These are phyloP conservation scores for Isoetes taiwanensis DNA, from an alignment of 75 land plant genomes.

Conservation along the genomic window DNA sequence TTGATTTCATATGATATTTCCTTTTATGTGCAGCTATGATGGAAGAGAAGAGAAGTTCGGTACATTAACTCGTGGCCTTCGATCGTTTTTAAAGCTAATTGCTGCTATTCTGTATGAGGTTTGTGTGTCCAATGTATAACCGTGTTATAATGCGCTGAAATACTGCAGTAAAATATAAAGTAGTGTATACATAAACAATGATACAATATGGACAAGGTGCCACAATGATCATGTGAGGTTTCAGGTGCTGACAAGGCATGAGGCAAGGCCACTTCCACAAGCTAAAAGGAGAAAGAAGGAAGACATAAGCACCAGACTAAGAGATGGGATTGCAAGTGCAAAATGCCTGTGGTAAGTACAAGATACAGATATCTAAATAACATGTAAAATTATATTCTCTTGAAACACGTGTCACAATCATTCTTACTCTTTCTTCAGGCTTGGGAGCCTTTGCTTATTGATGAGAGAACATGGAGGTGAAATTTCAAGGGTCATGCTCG, in stretches of 20 bases:
- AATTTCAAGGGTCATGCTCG: conserved; percentile 26
- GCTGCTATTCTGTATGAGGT: conserved; percentile 68
- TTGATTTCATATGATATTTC: too few species aligned
- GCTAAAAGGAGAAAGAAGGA: conserved; percentile 42
- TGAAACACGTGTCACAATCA: neutral
- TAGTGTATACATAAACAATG: too few species aligned
- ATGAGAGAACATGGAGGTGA: conserved; percentile 29
- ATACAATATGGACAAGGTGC: too few species aligned
- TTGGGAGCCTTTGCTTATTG: conserved; percentile 50
- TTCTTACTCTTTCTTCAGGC: conserved; percentile 35
- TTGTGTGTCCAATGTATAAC: too few species aligned
- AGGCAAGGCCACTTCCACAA: conserved; percentile 18
- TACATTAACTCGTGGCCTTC: conserved; percentile 23
- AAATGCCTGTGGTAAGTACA: conserved; percentile 54
- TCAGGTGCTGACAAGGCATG: conserved; percentile 33
- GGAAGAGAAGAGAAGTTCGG: conserved; percentile 60
- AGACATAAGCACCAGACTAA: conserved; percentile 30
- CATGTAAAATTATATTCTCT: neutral
- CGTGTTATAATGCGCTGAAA: too few species aligned
- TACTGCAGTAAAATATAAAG: too few species aligned
- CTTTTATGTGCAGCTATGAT: too few species aligned
- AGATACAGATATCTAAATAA: neutral
- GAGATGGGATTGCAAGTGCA: conserved; percentile 49
- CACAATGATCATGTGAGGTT: too few species aligned
- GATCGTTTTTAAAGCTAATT: conserved; percentile 61